Base-by-base conservation (phyloP, 495 filamentous ascomycete genomes). In the Hypoxylon perforatum region DNA sequence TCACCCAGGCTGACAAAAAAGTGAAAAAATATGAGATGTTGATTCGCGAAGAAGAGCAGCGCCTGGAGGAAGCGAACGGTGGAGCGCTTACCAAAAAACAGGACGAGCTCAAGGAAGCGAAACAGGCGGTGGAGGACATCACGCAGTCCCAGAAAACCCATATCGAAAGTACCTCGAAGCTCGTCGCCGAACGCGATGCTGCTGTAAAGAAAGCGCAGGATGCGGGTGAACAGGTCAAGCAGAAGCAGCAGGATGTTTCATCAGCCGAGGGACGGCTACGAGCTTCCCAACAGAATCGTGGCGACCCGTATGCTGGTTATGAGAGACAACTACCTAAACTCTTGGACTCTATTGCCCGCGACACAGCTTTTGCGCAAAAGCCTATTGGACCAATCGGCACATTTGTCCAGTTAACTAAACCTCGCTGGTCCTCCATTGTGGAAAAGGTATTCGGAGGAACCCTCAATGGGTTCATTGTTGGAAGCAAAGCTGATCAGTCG, bases 331-430 rank as follows among this genome's bases (percentile, higher is more conserved):
- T 97, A 75, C 84, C 87, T 1, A 60, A 78, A 1, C 85, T 97
- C 10, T 71, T 96, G 3, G 80, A 73, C 28, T 81, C 83, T 8
- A 92, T 98, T 68, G 81, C 86, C 5, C 76, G 82, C 41, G 92
- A 97, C 52, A 66, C 55, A 1, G 76, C 87, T 0, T 97, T 95
- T 64, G 74, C 77, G 19, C 78, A 83, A 36, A 90, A 84, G 42
- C 95, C 96, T 46, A 81, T 97, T 33, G 95, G 95, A 0, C 95
- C 95, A 0, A 83, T 97, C 11, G 96, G 92, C 19, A 77, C 85
- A 9, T 84, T 92, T 68, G 81, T 98, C 19, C 87, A 85, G 52
- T 75, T 98, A 36, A 80, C 87, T 21, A 87, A 95, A 61, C 90
- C 91, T 5, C 80, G 91, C 69, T 99, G 95, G 95, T 89, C 89